phyloP scores from a whole-genome alignment of 148 eudicot species.

The Euryodendron excelsum region DNA sequence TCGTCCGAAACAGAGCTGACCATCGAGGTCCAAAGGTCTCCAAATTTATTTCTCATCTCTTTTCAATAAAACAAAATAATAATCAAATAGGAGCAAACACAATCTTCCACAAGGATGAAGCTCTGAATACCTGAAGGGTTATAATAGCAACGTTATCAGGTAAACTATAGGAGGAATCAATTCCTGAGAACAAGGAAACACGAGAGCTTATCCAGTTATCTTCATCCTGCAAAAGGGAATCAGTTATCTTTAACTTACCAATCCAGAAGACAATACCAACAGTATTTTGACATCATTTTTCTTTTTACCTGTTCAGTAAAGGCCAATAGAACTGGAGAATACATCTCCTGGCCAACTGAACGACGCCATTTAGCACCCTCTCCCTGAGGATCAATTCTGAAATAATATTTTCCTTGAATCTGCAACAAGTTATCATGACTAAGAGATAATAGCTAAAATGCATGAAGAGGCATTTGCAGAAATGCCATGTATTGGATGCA shows the following conservation, averaged over 20 bases:
- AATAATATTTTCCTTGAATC: conserved; percentile 77
- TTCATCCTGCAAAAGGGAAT: conserved; percentile 30
- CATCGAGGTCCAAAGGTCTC: no score
- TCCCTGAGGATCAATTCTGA: conserved; percentile 67
- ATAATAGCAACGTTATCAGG: conserved; percentile 80
- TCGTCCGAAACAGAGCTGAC: background rate
- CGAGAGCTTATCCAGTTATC: conserved; percentile 45
- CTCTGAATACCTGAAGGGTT: conserved; percentile 83
- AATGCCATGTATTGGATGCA: background rate
- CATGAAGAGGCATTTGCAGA: no score
- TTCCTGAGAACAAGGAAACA: conserved; percentile 49
- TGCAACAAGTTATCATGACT: conserved; percentile 16
- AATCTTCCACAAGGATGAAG: no score
- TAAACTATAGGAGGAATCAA: conserved; percentile 65
- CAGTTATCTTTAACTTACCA: no score
- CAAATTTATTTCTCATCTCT: no score
- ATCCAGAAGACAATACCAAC: background rate
- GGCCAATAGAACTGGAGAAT: conserved; percentile 85
- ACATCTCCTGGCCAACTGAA: conserved; percentile 72
- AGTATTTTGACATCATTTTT: background rate
- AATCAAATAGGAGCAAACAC: background rate
- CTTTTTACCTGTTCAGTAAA: conserved; percentile 69
- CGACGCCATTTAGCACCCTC: conserved; percentile 96
- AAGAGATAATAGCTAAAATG: background rate
- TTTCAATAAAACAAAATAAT: no score